Evolutionary conservation across 768 basidiomycete species (phyloP).

Genomic region (Leucosporidium scottii): DNA sequence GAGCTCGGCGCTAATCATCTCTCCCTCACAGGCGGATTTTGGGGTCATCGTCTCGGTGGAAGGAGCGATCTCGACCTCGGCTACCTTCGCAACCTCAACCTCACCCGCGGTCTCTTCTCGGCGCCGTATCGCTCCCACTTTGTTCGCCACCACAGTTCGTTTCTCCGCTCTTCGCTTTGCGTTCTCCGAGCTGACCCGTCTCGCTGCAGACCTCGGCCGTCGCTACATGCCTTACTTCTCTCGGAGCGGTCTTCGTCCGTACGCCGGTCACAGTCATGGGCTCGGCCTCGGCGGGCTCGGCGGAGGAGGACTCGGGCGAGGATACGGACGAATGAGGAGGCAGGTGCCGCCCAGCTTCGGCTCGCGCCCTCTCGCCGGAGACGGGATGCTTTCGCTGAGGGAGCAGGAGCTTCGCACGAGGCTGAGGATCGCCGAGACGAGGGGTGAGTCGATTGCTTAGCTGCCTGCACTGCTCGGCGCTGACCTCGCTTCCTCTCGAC

Average conservation of each 20-base stretch:
- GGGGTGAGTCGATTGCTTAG: background rate
- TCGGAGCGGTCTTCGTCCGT: background rate
- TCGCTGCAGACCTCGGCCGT: constrained; percentile 8
- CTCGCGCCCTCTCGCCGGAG: background rate
- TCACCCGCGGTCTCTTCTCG: constrained; percentile 17
- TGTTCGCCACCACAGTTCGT: background rate
- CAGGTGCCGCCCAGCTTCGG: background rate
- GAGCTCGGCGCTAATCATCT: background rate
- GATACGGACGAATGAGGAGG: background rate
- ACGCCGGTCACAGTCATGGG: background rate
- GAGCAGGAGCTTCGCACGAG: constrained; percentile 11
- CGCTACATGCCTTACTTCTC: constrained; percentile 23
- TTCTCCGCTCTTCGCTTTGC: background rate
- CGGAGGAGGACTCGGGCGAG: background rate
- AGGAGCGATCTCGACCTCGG: constrained; percentile 11
- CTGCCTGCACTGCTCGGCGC: background rate
- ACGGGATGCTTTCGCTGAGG: background rate
- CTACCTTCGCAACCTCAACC: constrained; percentile 17
- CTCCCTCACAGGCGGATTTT: constrained; percentile 14
- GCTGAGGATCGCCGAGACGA: constrained; percentile 19
- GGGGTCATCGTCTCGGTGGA: constrained; percentile 11
- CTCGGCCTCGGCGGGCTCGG: background rate
- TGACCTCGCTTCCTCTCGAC: background rate
- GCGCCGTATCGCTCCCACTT: constrained; percentile 9
- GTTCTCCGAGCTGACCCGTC: background rate